Conservation (phyloP, 257 asterid species). For the Nicotiana noctiflora region DNA sequence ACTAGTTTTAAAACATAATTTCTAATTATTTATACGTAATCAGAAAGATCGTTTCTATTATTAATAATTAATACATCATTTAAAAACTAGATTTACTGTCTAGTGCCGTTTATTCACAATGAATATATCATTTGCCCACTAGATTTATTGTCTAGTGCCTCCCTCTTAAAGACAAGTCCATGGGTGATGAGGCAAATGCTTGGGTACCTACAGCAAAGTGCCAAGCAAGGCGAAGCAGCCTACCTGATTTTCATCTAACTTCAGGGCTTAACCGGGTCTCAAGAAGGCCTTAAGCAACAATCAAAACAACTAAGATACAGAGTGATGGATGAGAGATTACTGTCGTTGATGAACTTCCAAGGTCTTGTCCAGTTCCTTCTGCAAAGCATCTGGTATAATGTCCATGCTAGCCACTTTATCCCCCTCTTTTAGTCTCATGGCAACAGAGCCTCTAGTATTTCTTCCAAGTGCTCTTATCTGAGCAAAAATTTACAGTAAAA, state of each 20-base stretch:
- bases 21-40: not conserved
- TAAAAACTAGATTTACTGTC: not conserved
- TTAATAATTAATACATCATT: not conserved
- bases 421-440: conserved; percentile 79
- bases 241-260: not conserved
- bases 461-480: conserved; percentile 92
- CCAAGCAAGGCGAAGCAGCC: not conserved
- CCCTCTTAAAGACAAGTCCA: not conserved
- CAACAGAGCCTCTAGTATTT: conserved; percentile 85
- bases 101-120: not conserved
- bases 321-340: conserved; percentile 28
- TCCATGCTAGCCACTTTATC: conserved; percentile 97
- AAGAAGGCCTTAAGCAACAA: not conserved
- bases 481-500: conserved; percentile 19
- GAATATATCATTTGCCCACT: not conserved
- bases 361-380: conserved; percentile 37
- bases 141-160: not conserved
- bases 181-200: not conserved
- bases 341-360: conserved; percentile 27
- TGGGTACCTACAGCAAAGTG: not conserved
- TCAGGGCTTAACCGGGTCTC: not conserved
- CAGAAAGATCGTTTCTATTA: not conserved
- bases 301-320: not conserved
- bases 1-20: not conserved
- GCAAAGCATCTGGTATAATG: conserved; percentile 71